A percentile compares a stretch with the other conserved stretches of the same genome.
Conservation (phyloP, 2,329 filamentous ascomycete genomes). For the Botrytis deweyae region DNA sequence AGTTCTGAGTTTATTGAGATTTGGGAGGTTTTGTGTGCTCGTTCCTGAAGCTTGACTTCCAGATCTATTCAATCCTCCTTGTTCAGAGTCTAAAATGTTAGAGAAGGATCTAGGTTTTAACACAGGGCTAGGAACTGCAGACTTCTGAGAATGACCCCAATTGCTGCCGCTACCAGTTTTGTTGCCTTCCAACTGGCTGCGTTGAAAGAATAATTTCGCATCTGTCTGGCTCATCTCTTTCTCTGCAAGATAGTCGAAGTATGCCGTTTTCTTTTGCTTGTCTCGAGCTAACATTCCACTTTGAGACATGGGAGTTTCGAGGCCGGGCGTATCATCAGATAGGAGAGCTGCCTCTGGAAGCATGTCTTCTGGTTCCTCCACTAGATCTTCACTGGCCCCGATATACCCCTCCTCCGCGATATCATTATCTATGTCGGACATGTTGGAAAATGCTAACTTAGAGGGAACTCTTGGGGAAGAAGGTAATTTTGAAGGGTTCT, state of each 20-base stretch:
- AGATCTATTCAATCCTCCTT: conserved; percentile 30
- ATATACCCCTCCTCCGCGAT: background rate
- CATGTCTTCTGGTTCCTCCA: conserved; percentile 30
- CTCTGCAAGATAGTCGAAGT: conserved; percentile 90
- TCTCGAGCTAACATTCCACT: conserved; percentile 58
- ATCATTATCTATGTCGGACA: conserved; percentile 9
- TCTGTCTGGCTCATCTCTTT: conserved; percentile 93
- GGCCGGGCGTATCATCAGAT: conserved; percentile 31
- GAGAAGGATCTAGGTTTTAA: conserved; percentile 33
- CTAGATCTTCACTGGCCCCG: conserved; percentile 27
- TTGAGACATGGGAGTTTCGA: conserved; percentile 29
- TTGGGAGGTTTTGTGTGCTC: conserved; percentile 25
- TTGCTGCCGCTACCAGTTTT: conserved; percentile 38
- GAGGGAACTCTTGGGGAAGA: conserved; percentile 11
- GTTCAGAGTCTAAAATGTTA: conserved; percentile 31
- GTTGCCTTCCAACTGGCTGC: conserved; percentile 63
- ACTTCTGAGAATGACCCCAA: conserved; percentile 37
- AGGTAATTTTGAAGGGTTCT: background rate
- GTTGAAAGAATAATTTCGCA: conserved; percentile 93
- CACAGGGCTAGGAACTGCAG: conserved; percentile 36
- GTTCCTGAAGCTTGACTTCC: conserved; percentile 36
- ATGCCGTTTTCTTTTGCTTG: conserved; percentile 71
- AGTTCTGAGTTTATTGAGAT: conserved; percentile 31
- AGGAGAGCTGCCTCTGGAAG: conserved; percentile 36
- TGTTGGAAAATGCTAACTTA: background rate